Evolutionary conservation across 164 flowering plant genomes (phyloP).

Genomic region (Vitis rupestris): DNA sequence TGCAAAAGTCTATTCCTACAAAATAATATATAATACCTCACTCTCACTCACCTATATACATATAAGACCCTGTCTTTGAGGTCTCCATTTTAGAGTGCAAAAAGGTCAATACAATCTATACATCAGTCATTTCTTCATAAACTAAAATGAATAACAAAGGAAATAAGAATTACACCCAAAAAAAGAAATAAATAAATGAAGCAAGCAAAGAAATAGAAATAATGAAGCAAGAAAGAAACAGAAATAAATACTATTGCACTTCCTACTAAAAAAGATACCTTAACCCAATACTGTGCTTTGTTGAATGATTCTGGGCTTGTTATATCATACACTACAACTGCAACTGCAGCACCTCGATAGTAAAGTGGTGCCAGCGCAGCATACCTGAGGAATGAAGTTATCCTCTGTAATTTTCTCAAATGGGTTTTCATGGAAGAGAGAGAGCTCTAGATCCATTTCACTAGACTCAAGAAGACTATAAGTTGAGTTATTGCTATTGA

Average conservation of each 20-base stretch:
- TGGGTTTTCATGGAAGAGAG: too few relatives aligned
- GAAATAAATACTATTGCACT: constrained; percentile 1
- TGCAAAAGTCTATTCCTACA: too few relatives aligned
- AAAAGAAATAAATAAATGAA: neutral
- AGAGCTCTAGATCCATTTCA: neutral
- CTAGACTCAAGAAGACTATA: neutral
- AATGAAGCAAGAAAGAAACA: neutral
- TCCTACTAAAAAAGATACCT: constrained; percentile 44
- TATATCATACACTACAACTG: constrained; percentile 93
- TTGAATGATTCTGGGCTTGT: constrained; percentile 83
- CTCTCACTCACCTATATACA: too few relatives aligned
- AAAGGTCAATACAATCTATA: too few relatives aligned
- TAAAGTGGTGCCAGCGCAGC: constrained; percentile 98
- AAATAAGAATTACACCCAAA: neutral
- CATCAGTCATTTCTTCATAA: too few relatives aligned
- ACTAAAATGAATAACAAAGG: too few relatives aligned
- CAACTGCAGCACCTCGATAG: constrained; percentile 97
- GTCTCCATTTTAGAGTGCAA: too few relatives aligned
- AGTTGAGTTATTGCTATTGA: neutral
- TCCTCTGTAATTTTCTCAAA: neutral
- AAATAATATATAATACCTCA: too few relatives aligned
- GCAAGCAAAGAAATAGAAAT: too few relatives aligned
- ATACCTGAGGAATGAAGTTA: constrained; percentile 47
- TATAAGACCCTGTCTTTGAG: too few relatives aligned
- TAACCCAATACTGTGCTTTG: constrained; percentile 98